Conservation (phyloP, 2,329 filamentous ascomycete species). For the Microsporum ferrugineum region DNA sequence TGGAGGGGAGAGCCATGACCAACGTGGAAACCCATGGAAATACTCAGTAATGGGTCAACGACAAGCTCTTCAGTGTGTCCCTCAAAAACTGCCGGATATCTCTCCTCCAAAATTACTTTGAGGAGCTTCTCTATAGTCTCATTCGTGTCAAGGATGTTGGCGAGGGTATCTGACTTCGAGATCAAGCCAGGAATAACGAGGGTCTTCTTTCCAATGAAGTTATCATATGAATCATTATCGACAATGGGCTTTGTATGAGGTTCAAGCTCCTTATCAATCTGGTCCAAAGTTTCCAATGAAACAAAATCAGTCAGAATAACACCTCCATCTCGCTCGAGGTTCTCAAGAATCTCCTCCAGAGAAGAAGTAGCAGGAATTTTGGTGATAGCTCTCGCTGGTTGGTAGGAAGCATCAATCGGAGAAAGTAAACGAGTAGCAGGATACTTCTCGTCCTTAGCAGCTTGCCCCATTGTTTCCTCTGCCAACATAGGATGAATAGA, state of each 20-base stretch:
- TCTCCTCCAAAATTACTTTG: neutral
- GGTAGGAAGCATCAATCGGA: slow-evolving; percentile 1
- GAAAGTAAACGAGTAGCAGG: neutral
- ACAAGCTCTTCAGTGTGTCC: slow-evolving; percentile 3
- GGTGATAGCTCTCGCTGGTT: neutral
- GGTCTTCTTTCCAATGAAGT: slow-evolving; percentile 1
- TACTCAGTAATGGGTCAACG: slow-evolving; percentile 1
- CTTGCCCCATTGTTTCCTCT: neutral
- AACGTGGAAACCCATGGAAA: neutral
- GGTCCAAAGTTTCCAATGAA: neutral
- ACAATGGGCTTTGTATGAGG: neutral
- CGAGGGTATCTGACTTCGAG: neutral
- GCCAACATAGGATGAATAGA: neutral
- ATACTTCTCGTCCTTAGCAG: neutral
- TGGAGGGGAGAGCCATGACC: neutral
- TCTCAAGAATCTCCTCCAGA: slow-evolving; percentile 1
- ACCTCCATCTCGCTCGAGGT: slow-evolving; percentile 1
- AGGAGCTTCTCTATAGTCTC: slow-evolving; percentile 1
- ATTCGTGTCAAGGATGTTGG: slow-evolving; percentile 3
- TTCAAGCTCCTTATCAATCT: slow-evolving; percentile 2
- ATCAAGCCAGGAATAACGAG: slow-evolving; percentile 2
- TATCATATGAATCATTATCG: neutral
- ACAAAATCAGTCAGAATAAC: slow-evolving; percentile 2
- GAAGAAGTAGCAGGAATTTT: slow-evolving; percentile 1
- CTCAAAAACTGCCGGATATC: slow-evolving; percentile 1